Base-by-base conservation (phyloP, 2,329 filamentous ascomycete species). In the Ceratocystis smalleyi region DNA sequence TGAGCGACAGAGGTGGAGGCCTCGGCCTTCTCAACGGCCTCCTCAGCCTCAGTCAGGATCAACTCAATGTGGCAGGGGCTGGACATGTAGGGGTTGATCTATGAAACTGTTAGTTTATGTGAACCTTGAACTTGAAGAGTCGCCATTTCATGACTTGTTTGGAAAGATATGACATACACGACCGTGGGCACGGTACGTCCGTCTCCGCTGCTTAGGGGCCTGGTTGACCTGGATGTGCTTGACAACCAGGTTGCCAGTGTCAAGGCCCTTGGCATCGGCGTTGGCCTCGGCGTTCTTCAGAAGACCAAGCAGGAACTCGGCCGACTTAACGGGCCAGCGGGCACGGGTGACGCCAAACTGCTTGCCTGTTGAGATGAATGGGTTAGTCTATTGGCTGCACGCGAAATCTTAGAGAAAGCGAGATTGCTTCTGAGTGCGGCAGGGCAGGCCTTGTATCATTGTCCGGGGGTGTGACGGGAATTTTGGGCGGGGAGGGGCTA, bases 201-300 rank as follows among this genome's bases (percentile, higher is more conserved):
- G 88, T 82, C 94, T 86, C 77, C 94, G 87, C 85, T 97, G 92
- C 88, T 97, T 97, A 75, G 94, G 94, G 73, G 94, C 95, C 85
- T 99, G 94, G 89, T 99, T 99, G 85, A 99, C 94, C 84, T 99
- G 94, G 82, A 99, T 99, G 88, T 96, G 95, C 89, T 96, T 96
- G 82, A 99, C 89, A 77, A 97, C 81, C 76, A 99, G 83, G 84
- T 95, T 95, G 81, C 86, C 87, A 76, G 91, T 97, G 81, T 99
- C 91, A 75, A 96, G 89, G 74, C 91, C 91, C 85, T 96, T 96
- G 78, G 89, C 88, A 74, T 96, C 91, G 77, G 91, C 91, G 80
- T 96, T 96, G 81, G 91, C 86, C 83, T 95, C 91, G 71, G 91
- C 91, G 81, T 96, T 96, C 85, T 91, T 94, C 74, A 99, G 89